Base-by-base conservation (phyloP, 2,329 filamentous ascomycete genomes). In the Fusarium transvaalense region DNA sequence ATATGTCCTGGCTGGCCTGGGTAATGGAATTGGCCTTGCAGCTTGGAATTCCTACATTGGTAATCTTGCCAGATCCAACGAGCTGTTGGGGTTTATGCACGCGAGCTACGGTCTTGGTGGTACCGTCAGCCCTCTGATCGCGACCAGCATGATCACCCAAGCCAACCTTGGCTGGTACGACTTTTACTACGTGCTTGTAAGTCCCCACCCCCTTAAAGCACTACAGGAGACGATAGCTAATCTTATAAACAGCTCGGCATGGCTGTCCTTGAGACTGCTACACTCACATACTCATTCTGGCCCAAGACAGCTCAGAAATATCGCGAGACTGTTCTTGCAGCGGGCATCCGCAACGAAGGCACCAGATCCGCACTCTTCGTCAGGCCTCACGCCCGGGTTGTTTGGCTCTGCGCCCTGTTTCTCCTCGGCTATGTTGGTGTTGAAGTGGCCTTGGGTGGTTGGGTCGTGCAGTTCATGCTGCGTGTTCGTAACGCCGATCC, bases 401-500 rank as follows among this genome's bases (percentile, higher is more conserved):
- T 90, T 1, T 93, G 91, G 90, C 80, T 92, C 8, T 87, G 86
- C 64, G 84, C 92, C 0, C 61, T 91, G 0, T 96, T 95, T 77
- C 81, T 95, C 19, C 85, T 95, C 12, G 86, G 88, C 19, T 95
- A 95, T 72, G 90, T 94, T 1, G 92, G 92, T 10, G 82, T 89
- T 2, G 92, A 96, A 77, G 90, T 92, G 31, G 89, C 89, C 0
- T 84, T 94, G 0, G 91, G 91, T n/a, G 92, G 92, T 6, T 96
- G 92, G 93, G 91, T 96, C 56, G 90, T 94, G 47, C 89, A 89
- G 5, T 95, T 96, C 78, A 95, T 96, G 91, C 88, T 92, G 31
- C 85, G 88, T 37, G 89, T 93, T 14, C 86, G 93, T 10, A 78
- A 89, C 10, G 92, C 88, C 1, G 84, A 81, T 12, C 79, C 87